These are phyloP conservation scores for Colletotrichum sp. DNA, from an alignment of 2,329 filamentous ascomycete genomes.

Conservation along the genomic window DNA sequence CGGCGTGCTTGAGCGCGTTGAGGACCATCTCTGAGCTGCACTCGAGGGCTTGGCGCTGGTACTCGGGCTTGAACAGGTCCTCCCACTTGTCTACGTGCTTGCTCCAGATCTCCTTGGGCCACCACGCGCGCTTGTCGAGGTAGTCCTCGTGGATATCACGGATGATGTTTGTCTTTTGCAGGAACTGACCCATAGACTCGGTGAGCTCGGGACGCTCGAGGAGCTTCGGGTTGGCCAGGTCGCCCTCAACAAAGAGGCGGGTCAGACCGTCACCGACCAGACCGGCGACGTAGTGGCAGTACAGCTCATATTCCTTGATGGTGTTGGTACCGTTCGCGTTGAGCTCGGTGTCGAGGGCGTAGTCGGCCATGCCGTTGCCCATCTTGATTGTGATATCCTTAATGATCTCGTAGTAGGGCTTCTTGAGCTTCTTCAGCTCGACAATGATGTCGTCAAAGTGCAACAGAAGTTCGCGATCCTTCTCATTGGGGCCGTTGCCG, in stretches of 20 bases:
- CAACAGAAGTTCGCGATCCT: conserved; percentile 89
- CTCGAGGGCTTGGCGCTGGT: conserved; percentile 78
- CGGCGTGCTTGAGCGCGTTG: conserved; percentile 82
- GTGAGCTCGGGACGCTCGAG: conserved; percentile 80
- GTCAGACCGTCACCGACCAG: conserved; percentile 96
- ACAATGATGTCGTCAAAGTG: conserved; percentile 87
- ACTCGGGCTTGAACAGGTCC: conserved; percentile 84
- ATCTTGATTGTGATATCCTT: conserved; percentile 92
- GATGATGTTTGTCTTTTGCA: conserved; percentile 99
- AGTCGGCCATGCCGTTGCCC: conserved; percentile 99
- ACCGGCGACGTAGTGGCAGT: conserved; percentile 98
- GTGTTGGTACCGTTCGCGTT: conserved; percentile 82
- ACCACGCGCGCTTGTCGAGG: conserved; percentile 88
- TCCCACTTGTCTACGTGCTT: conserved; percentile 91
- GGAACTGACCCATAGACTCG: conserved; percentile 95
- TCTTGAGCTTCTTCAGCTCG: conserved; percentile 89
- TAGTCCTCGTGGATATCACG: conserved; percentile 92
- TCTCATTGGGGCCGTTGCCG: conserved; percentile 88
- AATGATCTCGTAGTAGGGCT: conserved; percentile 83
- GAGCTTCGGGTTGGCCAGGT: conserved; percentile 85
- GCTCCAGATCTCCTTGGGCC: conserved; percentile 95
- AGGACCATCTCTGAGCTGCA: conserved; percentile 95
- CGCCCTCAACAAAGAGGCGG: conserved; percentile 84
- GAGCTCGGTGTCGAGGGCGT: conserved; percentile 81
- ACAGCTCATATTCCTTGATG: conserved; percentile 88